Evolutionary conservation across 1,284 basidiomycete species (phyloP), one percentile per base, ranked within the genome.

Genomic region (Sanghuangporus baumii): DNA sequence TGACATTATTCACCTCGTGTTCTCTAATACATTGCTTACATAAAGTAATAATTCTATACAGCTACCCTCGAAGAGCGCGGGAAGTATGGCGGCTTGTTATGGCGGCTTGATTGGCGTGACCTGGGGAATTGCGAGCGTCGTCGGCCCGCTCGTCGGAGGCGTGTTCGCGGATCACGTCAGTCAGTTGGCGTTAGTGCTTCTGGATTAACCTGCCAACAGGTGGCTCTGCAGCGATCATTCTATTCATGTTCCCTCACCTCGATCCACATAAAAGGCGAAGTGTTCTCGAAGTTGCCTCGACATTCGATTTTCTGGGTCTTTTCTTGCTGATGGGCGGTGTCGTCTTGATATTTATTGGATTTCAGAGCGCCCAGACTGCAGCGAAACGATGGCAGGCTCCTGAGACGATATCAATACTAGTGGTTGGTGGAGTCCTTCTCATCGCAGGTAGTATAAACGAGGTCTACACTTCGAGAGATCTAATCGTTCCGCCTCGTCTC

Each of bases 401-500:
- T 2, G 64, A 74, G 48, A 79, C 84, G 0, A 82, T 85, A 61
- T 77, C 76, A 5, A 74, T 81, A 3, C 75, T 88, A 43, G 74
- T 73, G 4, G 72, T 81, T 26, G 85, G 85, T 14, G 72, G 69
- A 2, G 69, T 72, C 34, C 62, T 80, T 2, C 72, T 86, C 55
- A 57, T 76, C 8, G 62, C 71, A 0, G 78, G 74, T n/a, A 71
- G 73, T 20, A 62, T 77, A 26, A 80, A 81, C 67, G 83, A 82
- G 65, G 59, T 79, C 9, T 71, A 70, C 40, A 85, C 84, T 0
- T 79, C 76, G 62, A 76, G 79, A 11, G 76, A 75, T 18, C 79
- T 84, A 0, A 81, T 87, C 63, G 76, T 87, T 14, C 79, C 83
- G 0, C 75, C 79, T 8, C 72, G 81, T 6, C 60, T 84, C 16